Percentiles rank a stretch among this genome's conserved stretches.
phyloP scores from a whole-genome alignment of 2,329 filamentous ascomycete species.

The Emmonsiellopsis sp. region DNA sequence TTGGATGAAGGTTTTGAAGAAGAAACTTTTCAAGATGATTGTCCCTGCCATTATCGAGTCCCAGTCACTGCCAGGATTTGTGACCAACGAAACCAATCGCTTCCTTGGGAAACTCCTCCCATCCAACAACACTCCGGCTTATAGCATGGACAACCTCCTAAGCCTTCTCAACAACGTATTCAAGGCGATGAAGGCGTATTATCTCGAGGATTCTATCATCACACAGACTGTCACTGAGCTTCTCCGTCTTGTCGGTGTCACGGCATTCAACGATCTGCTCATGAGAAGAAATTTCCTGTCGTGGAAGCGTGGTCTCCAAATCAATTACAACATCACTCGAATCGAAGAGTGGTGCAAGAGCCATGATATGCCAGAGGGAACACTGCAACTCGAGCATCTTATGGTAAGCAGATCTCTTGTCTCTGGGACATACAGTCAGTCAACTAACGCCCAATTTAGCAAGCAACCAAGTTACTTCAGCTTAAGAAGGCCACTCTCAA shows the following conservation, averaged over 20 bases:
- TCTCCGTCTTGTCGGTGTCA: conserved; percentile 85
- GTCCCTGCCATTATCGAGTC: conserved; percentile 98
- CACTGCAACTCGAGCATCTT: conserved; percentile 90
- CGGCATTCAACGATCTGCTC: conserved; percentile 93
- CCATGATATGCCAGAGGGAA: conserved; percentile 98
- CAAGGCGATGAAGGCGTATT: conserved; percentile 98
- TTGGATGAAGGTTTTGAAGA: conserved; percentile 99
- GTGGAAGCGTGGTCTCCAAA: conserved; percentile 98
- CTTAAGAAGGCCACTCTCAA: conserved; percentile 98
- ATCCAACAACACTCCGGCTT: conserved; percentile 83
- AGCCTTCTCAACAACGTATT: conserved; percentile 94
- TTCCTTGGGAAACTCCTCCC: conserved; percentile 96
- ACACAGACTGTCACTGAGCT: conserved; percentile 93
- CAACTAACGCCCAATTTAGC: conserved; percentile 40
- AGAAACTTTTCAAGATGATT: conserved; percentile 99
- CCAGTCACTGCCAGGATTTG: conserved; percentile 93
- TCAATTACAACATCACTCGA: conserved; percentile 99
- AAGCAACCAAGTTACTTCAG: conserved; percentile 96
- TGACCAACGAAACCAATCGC: conserved; percentile 95
- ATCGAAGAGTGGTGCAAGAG: conserved; percentile 99
- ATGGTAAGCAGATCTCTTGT: conserved; percentile 56
- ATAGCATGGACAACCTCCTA: conserved; percentile 98
- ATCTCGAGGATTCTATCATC: conserved; percentile 91
- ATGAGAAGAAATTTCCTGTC: conserved; percentile 98
- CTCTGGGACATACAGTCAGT: background rate